A percentile compares a stretch with the other conserved stretches of the same genome.
phyloP scores from a whole-genome alignment of 2,329 filamentous ascomycete species.

The Pseudopithomyces chartarum region DNA sequence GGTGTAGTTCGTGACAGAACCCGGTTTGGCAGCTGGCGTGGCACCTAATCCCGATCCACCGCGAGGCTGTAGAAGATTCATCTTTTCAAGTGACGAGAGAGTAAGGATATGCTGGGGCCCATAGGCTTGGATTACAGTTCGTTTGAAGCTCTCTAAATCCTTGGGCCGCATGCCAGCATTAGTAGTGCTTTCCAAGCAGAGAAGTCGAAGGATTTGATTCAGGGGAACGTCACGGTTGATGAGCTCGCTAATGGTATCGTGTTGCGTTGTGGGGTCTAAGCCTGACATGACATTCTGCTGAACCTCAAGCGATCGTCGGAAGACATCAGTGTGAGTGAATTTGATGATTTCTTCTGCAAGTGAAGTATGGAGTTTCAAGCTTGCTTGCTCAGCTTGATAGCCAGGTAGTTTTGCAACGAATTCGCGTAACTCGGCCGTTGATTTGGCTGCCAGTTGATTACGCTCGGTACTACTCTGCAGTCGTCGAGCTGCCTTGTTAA shows the following conservation, averaged over 20 bases:
- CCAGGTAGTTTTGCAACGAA: slow-evolving; percentile 93
- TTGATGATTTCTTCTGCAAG: slow-evolving; percentile 96
- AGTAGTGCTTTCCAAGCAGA: slow-evolving; percentile 91
- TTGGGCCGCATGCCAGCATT: slow-evolving; percentile 85
- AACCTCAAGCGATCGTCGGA: slow-evolving; percentile 86
- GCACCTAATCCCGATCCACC: slow-evolving; percentile 54
- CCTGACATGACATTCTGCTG: slow-evolving; percentile 95
- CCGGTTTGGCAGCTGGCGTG: slow-evolving; percentile 37
- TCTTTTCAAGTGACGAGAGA: slow-evolving; percentile 83
- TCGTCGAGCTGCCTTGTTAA: slow-evolving; percentile 89
- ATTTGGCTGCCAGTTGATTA: slow-evolving; percentile 78
- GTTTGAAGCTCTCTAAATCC: slow-evolving; percentile 88
- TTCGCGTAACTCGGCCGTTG: slow-evolving; percentile 86
- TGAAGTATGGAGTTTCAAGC: slow-evolving; percentile 87
- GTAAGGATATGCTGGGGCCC: slow-evolving; percentile 95
- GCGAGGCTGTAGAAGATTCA: slow-evolving; percentile 77
- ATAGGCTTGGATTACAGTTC: slow-evolving; percentile 87
- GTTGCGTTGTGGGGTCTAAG: slow-evolving; percentile 84
- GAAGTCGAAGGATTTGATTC: slow-evolving; percentile 77
- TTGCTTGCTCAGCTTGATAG: slow-evolving; percentile 92
- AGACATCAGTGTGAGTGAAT: slow-evolving; percentile 85
- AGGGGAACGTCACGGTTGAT: slow-evolving; percentile 85
- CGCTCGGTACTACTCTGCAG: slow-evolving; percentile 87
- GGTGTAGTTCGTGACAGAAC: slow-evolving; percentile 77
- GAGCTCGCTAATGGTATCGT: slow-evolving; percentile 91